These are phyloP conservation scores for Thymus quinquecostatus DNA, from an alignment of 257 asterid species.

Conservation along the genomic window DNA sequence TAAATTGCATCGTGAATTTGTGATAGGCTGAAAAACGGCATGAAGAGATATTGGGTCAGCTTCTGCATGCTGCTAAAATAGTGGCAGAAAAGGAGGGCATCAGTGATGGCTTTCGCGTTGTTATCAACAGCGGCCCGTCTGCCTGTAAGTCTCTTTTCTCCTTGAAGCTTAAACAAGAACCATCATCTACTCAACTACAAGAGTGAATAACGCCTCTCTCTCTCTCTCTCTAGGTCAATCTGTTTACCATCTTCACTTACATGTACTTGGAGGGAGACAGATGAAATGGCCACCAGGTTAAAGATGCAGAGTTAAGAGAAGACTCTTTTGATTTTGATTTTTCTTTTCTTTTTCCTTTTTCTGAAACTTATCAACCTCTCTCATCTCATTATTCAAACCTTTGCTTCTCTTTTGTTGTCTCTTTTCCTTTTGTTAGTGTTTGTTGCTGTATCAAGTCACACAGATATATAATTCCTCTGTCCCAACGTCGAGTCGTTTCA, in stretches of 20 bases:
- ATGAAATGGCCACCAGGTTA: constrained; percentile 98
- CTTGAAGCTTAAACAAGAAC: background rate
- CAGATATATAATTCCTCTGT: too few species aligned
- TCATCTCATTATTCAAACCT: background rate
- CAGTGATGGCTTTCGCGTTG: constrained; percentile 89
- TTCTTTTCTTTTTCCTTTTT: too few species aligned
- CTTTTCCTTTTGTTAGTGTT: too few species aligned
- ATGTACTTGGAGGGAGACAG: constrained; percentile 89
- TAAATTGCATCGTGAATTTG: constrained; percentile 24
- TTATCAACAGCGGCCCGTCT: constrained; percentile 78
- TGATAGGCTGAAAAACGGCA: constrained; percentile 82
- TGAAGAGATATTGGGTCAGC: constrained; percentile 82
- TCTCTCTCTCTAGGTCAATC: constrained; percentile 69
- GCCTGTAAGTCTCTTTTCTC: constrained; percentile 58
- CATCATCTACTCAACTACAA: constrained; percentile 8
- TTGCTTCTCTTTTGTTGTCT: too few species aligned
- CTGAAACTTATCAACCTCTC: background rate
- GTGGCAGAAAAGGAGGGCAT: constrained; percentile 96
- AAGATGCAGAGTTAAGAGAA: constrained; percentile 27
- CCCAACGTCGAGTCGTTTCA: too few species aligned
- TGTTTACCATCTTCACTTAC: constrained; percentile 96
- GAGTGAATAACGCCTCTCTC: background rate
- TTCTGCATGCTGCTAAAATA: constrained; percentile 82
- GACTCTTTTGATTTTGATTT: background rate
- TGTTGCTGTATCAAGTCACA: too few species aligned